Percentiles rank a stretch among this genome's conserved stretches.
phyloP scores from a whole-genome alignment of 345 rosid species.

The Eucalyptus cloeziana region DNA sequence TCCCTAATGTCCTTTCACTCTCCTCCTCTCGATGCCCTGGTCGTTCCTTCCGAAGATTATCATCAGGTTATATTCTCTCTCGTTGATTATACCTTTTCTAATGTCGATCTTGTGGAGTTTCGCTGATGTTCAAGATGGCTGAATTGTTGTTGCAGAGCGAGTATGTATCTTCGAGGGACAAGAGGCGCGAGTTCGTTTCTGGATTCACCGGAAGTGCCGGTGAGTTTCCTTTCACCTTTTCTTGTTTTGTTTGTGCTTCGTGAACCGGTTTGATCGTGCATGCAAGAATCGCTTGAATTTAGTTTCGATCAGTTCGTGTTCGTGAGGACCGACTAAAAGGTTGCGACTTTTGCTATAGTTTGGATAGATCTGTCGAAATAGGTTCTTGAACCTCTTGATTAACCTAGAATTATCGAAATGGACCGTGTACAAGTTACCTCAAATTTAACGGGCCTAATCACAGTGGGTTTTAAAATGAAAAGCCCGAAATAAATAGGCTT shows the following conservation, averaged over 20 bases:
- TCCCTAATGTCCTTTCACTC: conserved; percentile 85
- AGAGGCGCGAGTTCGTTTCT: conserved; percentile 82
- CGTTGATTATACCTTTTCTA: not conserved
- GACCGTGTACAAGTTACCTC: not conserved
- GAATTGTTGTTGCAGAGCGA: conserved; percentile 46
- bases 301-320: not conserved
- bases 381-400: not conserved
- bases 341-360: not conserved
- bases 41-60: conserved; percentile 86
- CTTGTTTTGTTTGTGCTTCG: not conserved
- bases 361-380: not conserved
- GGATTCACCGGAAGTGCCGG: conserved; percentile 96
- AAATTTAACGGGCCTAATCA: not conserved
- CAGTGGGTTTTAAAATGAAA: not conserved
- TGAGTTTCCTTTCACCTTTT: not conserved
- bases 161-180: conserved; percentile 80
- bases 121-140: not conserved
- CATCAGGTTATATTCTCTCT: conserved; percentile 49
- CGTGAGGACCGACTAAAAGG: not conserved
- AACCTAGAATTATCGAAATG: not conserved
- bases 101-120: not conserved
- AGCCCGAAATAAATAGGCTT: not conserved
- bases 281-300: not conserved
- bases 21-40: conserved; percentile 79
- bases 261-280: not conserved